Base-by-base conservation (phyloP, 2,329 filamentous ascomycete species). In the Colletotrichum paranaense region DNA sequence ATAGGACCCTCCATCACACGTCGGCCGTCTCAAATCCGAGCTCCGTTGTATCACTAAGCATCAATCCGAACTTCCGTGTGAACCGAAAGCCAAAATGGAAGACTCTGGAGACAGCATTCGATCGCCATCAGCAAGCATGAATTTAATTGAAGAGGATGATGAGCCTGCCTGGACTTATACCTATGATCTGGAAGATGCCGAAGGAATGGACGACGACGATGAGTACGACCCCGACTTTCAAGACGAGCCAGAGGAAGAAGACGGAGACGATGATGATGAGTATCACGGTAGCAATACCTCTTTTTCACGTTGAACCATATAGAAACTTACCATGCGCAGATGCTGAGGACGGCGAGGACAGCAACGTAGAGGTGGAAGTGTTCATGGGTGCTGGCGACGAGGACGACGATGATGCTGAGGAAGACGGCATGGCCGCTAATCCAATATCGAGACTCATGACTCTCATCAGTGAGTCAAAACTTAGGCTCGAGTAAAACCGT, bases 131-230 rank as follows among this genome's bases (percentile, higher is more conserved):
- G 49, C 24, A 22, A 56, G 35, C 16, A 46, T 46, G 26, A 30
- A 26, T 8, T 14, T 28, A 0, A 35, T 28, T 12, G 56, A 30
- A n/a, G 67, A 46, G 9, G 56, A 67, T 8, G 71, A 52, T 14
- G 19, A 42, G 26, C 46, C 57, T 12, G 60, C 28, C 16, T 71
- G 71, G 71, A 57, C 53, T 19, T 72, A 57, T 28, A 22, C 35
- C 5, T 66, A 71, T 53, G 63, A 60, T 12, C 28, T 24, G 49
- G 73, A 72, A 30, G 75, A 75, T 52, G 46, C 57, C 7, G 77
- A 76, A n/a, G 79, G 82, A 49, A 78, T 82, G 5, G 80, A 82
- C 12, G 81, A 82, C 16, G 82, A 82, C 24, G 79, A 80, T n/a
- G 81, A 81, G 24, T 72, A 77, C 26, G 76, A 78, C 19, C 72